These are phyloP conservation scores for Penicillium roqueforti DNA, from an alignment of 495 filamentous ascomycete genomes.

Conservation along the genomic window DNA sequence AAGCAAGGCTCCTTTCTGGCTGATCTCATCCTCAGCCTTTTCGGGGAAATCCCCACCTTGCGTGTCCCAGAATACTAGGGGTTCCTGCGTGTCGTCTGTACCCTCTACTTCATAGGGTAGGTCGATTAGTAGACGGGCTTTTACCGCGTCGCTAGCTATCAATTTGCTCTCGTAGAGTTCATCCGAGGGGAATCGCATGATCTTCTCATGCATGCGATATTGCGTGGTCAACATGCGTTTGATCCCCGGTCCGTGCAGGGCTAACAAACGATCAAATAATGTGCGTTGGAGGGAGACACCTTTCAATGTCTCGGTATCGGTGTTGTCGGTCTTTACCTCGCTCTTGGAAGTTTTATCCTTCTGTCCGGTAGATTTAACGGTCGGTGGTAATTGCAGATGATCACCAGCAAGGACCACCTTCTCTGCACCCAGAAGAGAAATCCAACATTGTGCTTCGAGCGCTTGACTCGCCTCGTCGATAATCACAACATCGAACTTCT, in stretches of 20 bases:
- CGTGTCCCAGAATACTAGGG: conserved; percentile 91
- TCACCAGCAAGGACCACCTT: conserved; percentile 93
- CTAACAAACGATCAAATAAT: conserved; percentile 83
- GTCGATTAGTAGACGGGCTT: conserved; percentile 66
- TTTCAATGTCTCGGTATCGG: conserved; percentile 28
- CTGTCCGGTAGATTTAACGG: conserved; percentile 65
- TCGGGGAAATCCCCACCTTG: conserved; percentile 89
- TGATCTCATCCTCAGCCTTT: conserved; percentile 46
- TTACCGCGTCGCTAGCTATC: conserved; percentile 73
- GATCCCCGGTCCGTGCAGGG: conserved; percentile 73
- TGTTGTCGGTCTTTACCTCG: conserved; percentile 15
- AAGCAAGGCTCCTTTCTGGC: conserved; percentile 52
- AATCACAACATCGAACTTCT: conserved; percentile 88
- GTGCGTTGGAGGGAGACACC: conserved; percentile 71
- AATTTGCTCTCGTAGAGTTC: conserved; percentile 81
- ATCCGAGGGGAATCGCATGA: conserved; percentile 90
- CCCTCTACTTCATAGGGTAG: conserved; percentile 74
- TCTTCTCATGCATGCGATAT: conserved; percentile 95
- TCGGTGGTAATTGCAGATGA: conserved; percentile 90
- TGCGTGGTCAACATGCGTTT: conserved; percentile 97
- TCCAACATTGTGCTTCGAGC: conserved; percentile 96
- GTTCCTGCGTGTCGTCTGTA: conserved; percentile 84
- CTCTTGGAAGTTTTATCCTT: conserved; percentile 20
- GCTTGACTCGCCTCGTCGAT: conserved; percentile 97
- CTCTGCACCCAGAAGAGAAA: conserved; percentile 72